These are phyloP conservation scores for Phytophthora idaei DNA, from an alignment of 352 stramenopile genomes.

Conservation along the genomic window DNA sequence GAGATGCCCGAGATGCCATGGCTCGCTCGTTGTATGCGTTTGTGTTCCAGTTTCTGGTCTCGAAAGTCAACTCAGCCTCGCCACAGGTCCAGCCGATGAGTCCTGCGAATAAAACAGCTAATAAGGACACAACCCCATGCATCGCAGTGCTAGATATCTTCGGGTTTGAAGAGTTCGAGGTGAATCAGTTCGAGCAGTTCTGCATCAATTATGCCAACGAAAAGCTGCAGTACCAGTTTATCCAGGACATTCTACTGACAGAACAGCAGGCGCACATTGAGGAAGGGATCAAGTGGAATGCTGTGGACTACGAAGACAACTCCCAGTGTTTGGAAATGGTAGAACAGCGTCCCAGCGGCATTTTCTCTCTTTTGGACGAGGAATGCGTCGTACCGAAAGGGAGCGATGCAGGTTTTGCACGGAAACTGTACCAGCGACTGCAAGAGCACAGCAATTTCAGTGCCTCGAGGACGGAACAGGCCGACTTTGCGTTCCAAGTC, in stretches of 20 bases:
- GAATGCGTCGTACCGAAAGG: constrained; percentile 85
- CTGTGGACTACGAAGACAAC: constrained; percentile 81
- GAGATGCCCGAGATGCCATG: constrained; percentile 71
- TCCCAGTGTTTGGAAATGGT: constrained; percentile 83
- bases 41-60: constrained; percentile 87
- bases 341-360: constrained; percentile 72
- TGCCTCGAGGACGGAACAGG: constrained; percentile 71
- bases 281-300: constrained; percentile 74
- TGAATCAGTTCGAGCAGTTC: constrained; percentile 85
- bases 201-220: constrained; percentile 88
- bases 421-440: constrained; percentile 78
- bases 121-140: constrained; percentile 39
- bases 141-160: constrained; percentile 93
- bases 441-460: constrained; percentile 63
- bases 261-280: constrained; percentile 79
- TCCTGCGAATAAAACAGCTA: constrained; percentile 17
- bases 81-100: constrained; percentile 24
- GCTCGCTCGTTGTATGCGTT: constrained; percentile 81
- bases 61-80: constrained; percentile 69
- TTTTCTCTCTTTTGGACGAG: constrained; percentile 87
- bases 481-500: constrained; percentile 75
- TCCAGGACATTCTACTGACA: constrained; percentile 77
- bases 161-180: constrained; percentile 89
- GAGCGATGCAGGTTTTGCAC: constrained; percentile 72
- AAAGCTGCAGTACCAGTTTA: constrained; percentile 86